Base-by-base conservation (phyloP, 75 land plant species). In the Pinus taeda region DNA sequence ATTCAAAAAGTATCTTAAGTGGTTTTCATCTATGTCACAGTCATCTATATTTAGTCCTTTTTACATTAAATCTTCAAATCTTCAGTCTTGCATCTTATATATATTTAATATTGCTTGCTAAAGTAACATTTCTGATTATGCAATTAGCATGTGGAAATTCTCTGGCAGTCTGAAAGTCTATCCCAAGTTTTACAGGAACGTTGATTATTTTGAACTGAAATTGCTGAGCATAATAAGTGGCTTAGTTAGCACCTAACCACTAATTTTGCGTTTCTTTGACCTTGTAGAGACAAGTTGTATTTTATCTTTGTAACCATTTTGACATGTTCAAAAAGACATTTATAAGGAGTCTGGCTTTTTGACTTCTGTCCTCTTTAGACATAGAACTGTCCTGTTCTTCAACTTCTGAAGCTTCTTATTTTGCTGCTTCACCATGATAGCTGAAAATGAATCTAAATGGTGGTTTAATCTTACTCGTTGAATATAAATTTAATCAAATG, bases 61-160 rank as follows among this genome's bases (percentile, higher is more conserved):
- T 45, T 45, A 45, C 53, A 45, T 45, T 7, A 45, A 45, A 45
- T 45, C 20, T 66, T 6, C 45, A 36, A 1, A 66, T 36, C 1
- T 36, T 0, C 45, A 42, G 18, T 14, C 15, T 36, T 36, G 70
- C 15, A 66, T 18, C 39, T 66, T 37, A 36, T 36, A 42, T 42
- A 66, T 36, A 15, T 5, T 8, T 18, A 66, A 66, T 66, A 36
- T 18, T 36, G 20, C 37, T 15, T 5, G 26, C 53, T 45, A 45
- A 45, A 45, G 5, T 57, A 29, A 36, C 15, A 57, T 57, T 49
- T 55, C 13, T 55, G 64, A 57, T 21, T 21, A 73, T 73, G 60
- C 20, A 24, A 73, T 74, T 24, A 74, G 60, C 29, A 74, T 57
- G 65, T 20, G 53, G 37, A 53, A 57, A 49, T 53, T 73, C 59